Evolutionary conservation across 164 flowering plant species (phyloP), one percentile per base, ranked within the genome.

Genomic region (Saururus chinensis): DNA sequence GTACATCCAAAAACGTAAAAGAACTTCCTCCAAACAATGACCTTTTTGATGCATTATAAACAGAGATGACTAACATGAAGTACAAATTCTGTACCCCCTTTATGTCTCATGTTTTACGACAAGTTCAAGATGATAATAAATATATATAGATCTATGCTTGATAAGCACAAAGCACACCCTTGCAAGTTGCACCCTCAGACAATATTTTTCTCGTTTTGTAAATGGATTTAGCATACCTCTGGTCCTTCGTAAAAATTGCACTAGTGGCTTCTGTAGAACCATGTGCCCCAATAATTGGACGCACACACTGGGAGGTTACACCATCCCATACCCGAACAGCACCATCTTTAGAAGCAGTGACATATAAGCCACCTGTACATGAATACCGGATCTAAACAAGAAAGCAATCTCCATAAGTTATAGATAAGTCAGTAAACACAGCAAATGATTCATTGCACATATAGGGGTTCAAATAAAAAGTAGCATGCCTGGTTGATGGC

Each of bases 271-370:
- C 97, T 25, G 81, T 74, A 45, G 82, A 68, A 56, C 95, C 88
- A 83, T 87, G 97, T 23, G 95, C 95, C 60, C 82, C 81, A 64
- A 68, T 62, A 53, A 89, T 82, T 30, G 92, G 67, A 19, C 97
- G 95, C 40, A 85, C 87, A 74, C 89, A 85, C 10, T 74, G 76
- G 16, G 92, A 84, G 63, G 73, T 82, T 65, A 83, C 79, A 42
- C 97, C 95, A 80, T 90, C 95, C 95, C 92, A 90, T 30, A 90
- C 62, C 45, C 87, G 80, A 70, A 90, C 65, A 67, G 80, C 80
- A 61, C 97, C 95, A 79, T 90, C 97, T 77, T 90, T 90, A 20
- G 92, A 85, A 57, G 92, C 90, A 56, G 97, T 87, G 14, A 84
- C 95, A 77, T 90, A 90, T 84, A 83, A 80, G 64, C 86, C 84